Evolutionary conservation across 2,329 filamentous ascomycete species (phyloP), one percentile per base, ranked within the genome.

Genomic region (Ceratocystis harringtonii): DNA sequence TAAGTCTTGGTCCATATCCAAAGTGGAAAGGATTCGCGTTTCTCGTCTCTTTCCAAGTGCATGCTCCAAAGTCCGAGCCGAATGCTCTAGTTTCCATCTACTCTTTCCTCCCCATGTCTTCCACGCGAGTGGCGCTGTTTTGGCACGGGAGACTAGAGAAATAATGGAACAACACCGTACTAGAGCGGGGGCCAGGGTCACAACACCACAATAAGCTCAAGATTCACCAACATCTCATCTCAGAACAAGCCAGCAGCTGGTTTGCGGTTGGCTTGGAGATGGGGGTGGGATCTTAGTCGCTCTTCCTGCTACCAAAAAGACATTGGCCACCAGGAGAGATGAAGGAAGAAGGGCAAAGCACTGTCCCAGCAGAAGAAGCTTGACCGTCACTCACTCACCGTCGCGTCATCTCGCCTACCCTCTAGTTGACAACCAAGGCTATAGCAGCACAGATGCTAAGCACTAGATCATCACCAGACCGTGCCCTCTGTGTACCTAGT

Each of bases 51-150:
- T 22, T 55, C 10, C 50, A 55, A 55, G 2, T 28, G 50, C 50
- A 30, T 55, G 25, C 50, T 55, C 19, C 50, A 55, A 55, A 55
- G 50, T 8, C 50, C 50, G 19, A 55, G 50, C 50, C 50, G 50
- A 55, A 55, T n/a, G 8, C 7, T 25, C 25, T 28, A 30, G 45
- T 19, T 3, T 25, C 25, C 19, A 55, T 55, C 25, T 55, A 7
- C 25, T 28, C 50, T 55, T 36, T 55, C 2, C 50, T 55, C 50
- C 50, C 50, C 50, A 55, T 55, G 22, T 55, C 50, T 25, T 62
- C 60, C 60, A 62, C 60, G 60, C 60, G 60, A 62, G 60, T 62
- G 60, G 60, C 60, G 60, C 36, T 62, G 17, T 32, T 17, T 32
- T 62, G 19, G 60, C 25, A 17, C 50, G 25, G 25, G 50, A 55